These are phyloP conservation scores for Salix exigua DNA, from an alignment of 345 rosid genomes.

Conservation along the genomic window DNA sequence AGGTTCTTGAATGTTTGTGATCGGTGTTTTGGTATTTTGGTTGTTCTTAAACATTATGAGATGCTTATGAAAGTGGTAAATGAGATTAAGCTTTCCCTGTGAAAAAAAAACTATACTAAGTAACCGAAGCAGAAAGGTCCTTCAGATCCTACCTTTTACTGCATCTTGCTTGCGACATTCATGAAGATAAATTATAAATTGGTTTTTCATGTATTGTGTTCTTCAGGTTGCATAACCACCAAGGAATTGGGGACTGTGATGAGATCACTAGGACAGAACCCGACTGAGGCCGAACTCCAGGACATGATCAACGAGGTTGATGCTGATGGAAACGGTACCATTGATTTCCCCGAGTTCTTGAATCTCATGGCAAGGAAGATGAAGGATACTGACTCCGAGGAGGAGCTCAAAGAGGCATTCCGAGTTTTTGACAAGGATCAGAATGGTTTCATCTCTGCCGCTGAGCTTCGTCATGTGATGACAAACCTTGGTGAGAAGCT, in stretches of 20 bases:
- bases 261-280: conserved; percentile 56
- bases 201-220: background rate
- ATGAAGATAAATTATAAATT: background rate
- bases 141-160: background rate
- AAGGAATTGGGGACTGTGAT: conserved; percentile 52
- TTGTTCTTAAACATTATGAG: background rate
- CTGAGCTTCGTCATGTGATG: conserved; percentile 57
- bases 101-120: background rate
- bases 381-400: conserved; percentile 62
- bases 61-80: background rate
- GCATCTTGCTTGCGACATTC: background rate
- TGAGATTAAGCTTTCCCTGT: background rate
- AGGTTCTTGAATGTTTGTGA: background rate
- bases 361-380: conserved; percentile 60
- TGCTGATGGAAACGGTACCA: conserved; percentile 54
- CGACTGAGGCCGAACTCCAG: conserved; percentile 52
- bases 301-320: conserved; percentile 55
- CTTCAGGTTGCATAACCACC: conserved; percentile 47
- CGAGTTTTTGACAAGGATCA: conserved; percentile 55
- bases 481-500: conserved; percentile 57
- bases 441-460: conserved; percentile 49
- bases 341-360: conserved; percentile 53
- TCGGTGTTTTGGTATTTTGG: background rate
- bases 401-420: conserved; percentile 58
- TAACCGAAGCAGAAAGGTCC: background rate